Percentiles rank a stretch among this genome's conserved stretches.
These are phyloP conservation scores for Polytrichum formosum DNA, from an alignment of 225 moss, liverwort and hornwort genomes.

Conservation along the genomic window DNA sequence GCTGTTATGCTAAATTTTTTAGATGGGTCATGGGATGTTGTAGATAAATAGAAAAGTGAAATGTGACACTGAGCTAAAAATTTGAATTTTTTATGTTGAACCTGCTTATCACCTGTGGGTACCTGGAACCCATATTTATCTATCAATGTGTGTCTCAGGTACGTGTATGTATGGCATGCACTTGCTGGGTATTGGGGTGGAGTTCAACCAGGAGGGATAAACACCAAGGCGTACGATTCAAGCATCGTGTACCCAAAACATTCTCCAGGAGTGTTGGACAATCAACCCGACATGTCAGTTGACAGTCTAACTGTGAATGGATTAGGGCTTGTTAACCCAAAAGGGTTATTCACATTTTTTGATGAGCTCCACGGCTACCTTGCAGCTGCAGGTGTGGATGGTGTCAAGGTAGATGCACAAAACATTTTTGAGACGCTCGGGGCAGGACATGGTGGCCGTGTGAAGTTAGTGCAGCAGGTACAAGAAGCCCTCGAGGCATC, in stretches of 20 bases:
- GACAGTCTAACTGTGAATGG: conserved; percentile 91
- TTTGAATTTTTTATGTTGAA: no score
- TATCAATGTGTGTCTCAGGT: conserved; percentile 36
- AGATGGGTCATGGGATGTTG: no score
- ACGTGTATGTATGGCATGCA: conserved; percentile 98
- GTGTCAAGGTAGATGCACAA: conserved; percentile 96
- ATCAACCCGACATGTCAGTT: conserved; percentile 85
- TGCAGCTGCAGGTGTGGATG: conserved; percentile 75
- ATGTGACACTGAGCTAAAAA: no score
- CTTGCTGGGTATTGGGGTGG: conserved; percentile 98
- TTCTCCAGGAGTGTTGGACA: conserved; percentile 76
- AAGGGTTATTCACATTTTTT: conserved; percentile 58
- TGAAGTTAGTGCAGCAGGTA: conserved; percentile 72
- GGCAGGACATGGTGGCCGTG: conserved; percentile 81
- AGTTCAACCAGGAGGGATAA: conserved; percentile 68
- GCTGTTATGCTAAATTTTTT: no score
- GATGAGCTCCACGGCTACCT: conserved; percentile 79
- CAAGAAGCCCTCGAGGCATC: conserved; percentile 82
- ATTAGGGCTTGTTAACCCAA: conserved; percentile 75
- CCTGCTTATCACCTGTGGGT: no score
- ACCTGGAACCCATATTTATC: no score
- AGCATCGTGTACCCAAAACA: conserved; percentile 77
- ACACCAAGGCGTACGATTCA: conserved; percentile 63
- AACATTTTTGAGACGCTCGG: conserved; percentile 90
- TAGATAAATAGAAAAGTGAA: no score